Evolutionary conservation across 2,329 filamentous ascomycete species (phyloP).

Genomic region (Fusarium stilboides): DNA sequence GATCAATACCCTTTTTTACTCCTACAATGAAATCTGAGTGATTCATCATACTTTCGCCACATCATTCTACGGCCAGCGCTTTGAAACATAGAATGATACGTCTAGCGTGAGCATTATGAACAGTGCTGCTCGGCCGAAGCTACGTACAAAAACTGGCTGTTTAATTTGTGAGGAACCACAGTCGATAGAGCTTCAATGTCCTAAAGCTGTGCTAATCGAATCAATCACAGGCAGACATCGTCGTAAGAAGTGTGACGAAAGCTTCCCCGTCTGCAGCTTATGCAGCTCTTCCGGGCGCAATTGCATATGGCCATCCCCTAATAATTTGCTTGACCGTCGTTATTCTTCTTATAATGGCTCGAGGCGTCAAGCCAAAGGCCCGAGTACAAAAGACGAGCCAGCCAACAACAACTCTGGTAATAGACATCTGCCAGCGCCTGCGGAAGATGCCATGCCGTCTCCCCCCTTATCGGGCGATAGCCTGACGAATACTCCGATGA

Average conservation of each 20-base stretch:
- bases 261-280: conserved; percentile 19
- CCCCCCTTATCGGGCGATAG: rapidly evolving
- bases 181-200: too few relatives aligned
- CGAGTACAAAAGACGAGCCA: neutral
- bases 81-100: neutral
- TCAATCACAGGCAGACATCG: conserved; percentile 23
- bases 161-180: conserved; percentile 25
- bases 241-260: conserved; percentile 42
- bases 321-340: conserved; percentile 37
- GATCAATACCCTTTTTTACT: too few relatives aligned
- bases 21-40: neutral
- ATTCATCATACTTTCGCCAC: neutral
- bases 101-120: neutral
- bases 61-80: rapidly evolving
- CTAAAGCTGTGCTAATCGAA: neutral
- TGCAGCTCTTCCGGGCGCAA: conserved; percentile 14
- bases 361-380: neutral
- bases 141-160: conserved; percentile 42
- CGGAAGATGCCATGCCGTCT: too few relatives aligned
- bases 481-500: neutral
- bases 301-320: conserved; percentile 34
- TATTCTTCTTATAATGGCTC: conserved; percentile 23
- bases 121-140: neutral
- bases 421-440: rapidly evolving
- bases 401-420: neutral